These are phyloP conservation scores for Eleusine coracana DNA, from an alignment of 176 grass and related monocot genomes.

Conservation along the genomic window DNA sequence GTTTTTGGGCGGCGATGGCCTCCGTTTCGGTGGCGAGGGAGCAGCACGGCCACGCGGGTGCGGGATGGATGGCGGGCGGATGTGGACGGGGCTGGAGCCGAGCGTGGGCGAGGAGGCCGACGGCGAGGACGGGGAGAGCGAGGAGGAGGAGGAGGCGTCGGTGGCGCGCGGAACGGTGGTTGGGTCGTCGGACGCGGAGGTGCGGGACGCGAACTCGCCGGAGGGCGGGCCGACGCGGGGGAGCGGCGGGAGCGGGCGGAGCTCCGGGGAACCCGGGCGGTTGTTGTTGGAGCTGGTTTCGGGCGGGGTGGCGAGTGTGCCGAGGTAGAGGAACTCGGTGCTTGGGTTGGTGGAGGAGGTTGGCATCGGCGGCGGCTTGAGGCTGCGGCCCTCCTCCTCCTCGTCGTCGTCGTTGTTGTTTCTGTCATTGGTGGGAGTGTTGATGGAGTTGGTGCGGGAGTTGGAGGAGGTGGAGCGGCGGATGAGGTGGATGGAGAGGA, in stretches of 20 bases:
- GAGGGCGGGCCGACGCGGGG: constrained; percentile 47
- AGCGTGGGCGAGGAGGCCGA: constrained; percentile 51
- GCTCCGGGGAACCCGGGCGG: constrained; percentile 52
- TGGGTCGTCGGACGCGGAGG: constrained; percentile 37
- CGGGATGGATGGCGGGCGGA: constrained; percentile 48
- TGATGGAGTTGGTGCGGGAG: too few relatives aligned
- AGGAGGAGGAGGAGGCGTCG: constrained; percentile 41
- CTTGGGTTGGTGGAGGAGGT: constrained; percentile 58
- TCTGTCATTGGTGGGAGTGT: too few relatives aligned
- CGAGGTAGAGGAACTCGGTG: constrained; percentile 71
- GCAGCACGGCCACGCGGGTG: constrained; percentile 46
- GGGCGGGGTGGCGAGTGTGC: constrained; percentile 49
- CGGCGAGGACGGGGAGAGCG: constrained; percentile 40
- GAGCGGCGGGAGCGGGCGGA: constrained; percentile 64
- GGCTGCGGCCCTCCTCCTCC: constrained; percentile 55
- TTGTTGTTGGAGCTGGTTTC: neutral
- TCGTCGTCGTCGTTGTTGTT: neutral
- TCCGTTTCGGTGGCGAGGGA: constrained; percentile 42
- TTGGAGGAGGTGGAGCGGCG: neutral
- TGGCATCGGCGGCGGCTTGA: constrained; percentile 63
- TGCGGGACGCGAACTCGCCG: constrained; percentile 55
- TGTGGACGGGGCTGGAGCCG: constrained; percentile 50
- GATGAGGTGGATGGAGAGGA: constrained; percentile 56
- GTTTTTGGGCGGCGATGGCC: constrained; percentile 16
- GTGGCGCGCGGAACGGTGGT: constrained; percentile 36